A percentile compares a stretch with the other conserved stretches of the same genome.
Conservation (phyloP, 352 stramenopile species). For the Pythium sukuiense region DNA sequence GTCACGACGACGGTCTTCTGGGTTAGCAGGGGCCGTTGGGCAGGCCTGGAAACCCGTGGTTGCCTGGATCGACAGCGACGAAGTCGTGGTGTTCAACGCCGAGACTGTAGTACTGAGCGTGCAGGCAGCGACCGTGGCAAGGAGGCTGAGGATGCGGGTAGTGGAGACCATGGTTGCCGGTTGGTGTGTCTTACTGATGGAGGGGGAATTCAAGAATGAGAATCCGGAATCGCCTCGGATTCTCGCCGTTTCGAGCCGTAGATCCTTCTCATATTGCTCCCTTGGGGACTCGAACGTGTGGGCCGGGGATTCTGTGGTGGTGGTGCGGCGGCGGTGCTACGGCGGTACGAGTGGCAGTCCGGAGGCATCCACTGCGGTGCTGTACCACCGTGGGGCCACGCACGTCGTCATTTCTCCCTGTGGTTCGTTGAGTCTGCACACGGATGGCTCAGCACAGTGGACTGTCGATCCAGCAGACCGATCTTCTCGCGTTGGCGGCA, state of each 20-base stretch:
- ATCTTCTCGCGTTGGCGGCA: not conserved
- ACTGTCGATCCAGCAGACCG: not conserved
- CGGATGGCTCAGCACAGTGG: not conserved
- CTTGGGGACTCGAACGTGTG: not conserved
- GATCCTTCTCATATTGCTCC: not conserved
- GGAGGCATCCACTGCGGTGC: not conserved
- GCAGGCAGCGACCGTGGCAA: not conserved
- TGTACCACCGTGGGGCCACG: not conserved
- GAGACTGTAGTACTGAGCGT: slow-evolving; percentile 6
- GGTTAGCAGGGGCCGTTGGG: slow-evolving; percentile 38
- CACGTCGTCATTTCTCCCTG: not conserved
- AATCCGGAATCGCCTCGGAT: too few relatives aligned
- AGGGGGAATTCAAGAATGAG: not conserved
- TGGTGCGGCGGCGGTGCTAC: not conserved
- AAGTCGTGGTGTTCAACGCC: slow-evolving; percentile 33
- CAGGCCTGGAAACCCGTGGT: slow-evolving; percentile 22
- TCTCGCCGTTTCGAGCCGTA: too few relatives aligned
- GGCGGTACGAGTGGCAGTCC: not conserved
- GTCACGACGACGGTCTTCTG: slow-evolving; percentile 12
- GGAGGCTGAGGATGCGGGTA: not conserved
- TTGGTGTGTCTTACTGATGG: not conserved
- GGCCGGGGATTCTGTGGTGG: not conserved
- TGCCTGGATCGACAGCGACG: not conserved
- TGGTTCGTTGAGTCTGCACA: not conserved
- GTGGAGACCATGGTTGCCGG: not conserved